These are phyloP conservation scores for Paecilomyces dactylethromorphus DNA, from an alignment of 2,329 filamentous ascomycete genomes.

Conservation along the genomic window DNA sequence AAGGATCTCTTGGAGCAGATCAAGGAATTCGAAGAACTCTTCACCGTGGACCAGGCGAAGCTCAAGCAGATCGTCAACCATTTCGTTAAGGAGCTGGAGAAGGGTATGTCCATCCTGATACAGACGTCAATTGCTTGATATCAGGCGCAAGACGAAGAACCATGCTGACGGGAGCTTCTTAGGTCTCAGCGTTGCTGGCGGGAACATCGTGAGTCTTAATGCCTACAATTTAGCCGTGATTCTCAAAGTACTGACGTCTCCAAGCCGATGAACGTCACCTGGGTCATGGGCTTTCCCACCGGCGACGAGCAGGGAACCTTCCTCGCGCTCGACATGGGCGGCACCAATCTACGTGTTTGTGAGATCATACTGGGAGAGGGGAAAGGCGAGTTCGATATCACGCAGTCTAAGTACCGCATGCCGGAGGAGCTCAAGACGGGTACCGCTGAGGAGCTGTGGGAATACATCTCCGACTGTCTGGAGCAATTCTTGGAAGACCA, in stretches of 20 bases:
- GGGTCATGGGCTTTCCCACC: conserved; percentile 85
- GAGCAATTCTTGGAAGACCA: conserved; percentile 85
- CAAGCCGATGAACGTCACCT: conserved; percentile 95
- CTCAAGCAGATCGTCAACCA: conserved; percentile 87
- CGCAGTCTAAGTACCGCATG: conserved; percentile 93
- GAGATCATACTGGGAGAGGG: conserved; percentile 83
- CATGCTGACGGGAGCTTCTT: conserved; percentile 2
- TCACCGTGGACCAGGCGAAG: conserved; percentile 70
- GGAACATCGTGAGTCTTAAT: conserved; percentile 69
- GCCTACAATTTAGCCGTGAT: neutral
- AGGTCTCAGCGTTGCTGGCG: conserved; percentile 81
- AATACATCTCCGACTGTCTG: conserved; percentile 88
- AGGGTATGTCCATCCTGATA: conserved; percentile 50
- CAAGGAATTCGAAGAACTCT: conserved; percentile 72
- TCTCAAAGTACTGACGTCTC: conserved; percentile 12
- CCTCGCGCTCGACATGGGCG: conserved; percentile 89
- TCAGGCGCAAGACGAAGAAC: conserved; percentile 2
- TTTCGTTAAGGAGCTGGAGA: conserved; percentile 80
- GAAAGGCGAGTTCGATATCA: conserved; percentile 87
- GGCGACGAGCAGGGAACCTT: conserved; percentile 83
- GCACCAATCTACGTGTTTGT: conserved; percentile 91
- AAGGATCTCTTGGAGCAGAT: conserved; percentile 78
- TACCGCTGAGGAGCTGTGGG: conserved; percentile 79
- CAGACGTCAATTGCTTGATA: neutral
- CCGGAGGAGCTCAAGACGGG: conserved; percentile 88